Conservation (phyloP, 352 stramenopile genomes). For the Phytophthora pisi region DNA sequence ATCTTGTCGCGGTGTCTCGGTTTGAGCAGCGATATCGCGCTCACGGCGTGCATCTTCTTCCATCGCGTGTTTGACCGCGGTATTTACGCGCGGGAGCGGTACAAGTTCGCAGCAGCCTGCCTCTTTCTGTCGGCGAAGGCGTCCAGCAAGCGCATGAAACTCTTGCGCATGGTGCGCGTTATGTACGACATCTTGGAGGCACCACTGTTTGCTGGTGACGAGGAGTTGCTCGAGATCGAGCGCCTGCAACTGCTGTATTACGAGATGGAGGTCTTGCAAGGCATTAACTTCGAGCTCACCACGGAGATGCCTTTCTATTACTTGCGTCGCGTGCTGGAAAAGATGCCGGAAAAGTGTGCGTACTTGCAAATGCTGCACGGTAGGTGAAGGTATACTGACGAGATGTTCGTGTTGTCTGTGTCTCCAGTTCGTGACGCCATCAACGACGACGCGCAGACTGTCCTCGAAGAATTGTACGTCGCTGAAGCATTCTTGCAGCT, state of each 20-base stretch:
- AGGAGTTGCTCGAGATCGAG: conserved; percentile 88
- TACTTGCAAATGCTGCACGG: neutral
- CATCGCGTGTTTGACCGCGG: conserved; percentile 82
- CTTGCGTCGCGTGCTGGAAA: conserved; percentile 58
- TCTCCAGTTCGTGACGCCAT: conserved; percentile 56
- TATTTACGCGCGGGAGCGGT: conserved; percentile 80
- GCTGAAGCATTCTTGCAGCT: neutral
- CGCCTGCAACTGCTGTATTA: conserved; percentile 86
- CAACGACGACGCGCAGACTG: conserved; percentile 50
- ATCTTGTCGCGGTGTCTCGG: conserved; percentile 71
- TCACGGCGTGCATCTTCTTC: conserved; percentile 82
- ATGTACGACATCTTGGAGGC: conserved; percentile 88
- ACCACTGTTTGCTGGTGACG: conserved; percentile 69
- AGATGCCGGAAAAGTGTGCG: conserved; percentile 81
- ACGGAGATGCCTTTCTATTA: conserved; percentile 82
- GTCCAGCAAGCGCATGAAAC: conserved; percentile 87
- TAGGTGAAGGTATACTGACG: neutral
- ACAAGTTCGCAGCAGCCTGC: conserved; percentile 82
- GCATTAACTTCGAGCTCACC: conserved; percentile 82
- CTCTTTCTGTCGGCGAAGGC: conserved; percentile 86
- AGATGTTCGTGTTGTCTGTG: conserved; percentile 1
- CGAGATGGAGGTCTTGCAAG: conserved; percentile 84
- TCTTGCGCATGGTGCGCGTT: conserved; percentile 83
- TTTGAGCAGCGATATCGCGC: conserved; percentile 67
- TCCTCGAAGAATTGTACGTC: conserved; percentile 74